A percentile compares a stretch with the other conserved stretches of the same genome.
phyloP scores from a whole-genome alignment of 345 rosid species.

The Diplotaxis tenuifolia region DNA sequence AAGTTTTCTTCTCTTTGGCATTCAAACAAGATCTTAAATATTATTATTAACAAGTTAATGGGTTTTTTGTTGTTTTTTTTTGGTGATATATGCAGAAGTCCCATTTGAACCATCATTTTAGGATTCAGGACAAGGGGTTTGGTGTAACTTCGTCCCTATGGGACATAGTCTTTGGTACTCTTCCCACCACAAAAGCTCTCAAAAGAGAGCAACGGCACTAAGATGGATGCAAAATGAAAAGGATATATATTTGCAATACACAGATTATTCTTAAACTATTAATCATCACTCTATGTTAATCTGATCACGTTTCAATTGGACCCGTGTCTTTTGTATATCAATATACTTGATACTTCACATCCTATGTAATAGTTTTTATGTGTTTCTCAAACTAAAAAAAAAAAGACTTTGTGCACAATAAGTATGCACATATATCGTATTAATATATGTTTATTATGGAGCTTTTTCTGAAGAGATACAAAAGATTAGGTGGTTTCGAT shows the following conservation, averaged over 20 bases:
- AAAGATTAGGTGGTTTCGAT: neutral
- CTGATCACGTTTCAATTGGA: neutral
- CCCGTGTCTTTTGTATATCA: conserved; percentile 29
- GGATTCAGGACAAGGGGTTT: conserved; percentile 78
- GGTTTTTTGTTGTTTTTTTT: neutral
- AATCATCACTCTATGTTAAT: conserved; percentile 8
- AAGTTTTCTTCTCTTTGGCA: neutral
- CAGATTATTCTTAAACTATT: neutral
- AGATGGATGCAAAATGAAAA: neutral
- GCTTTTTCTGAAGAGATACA: neutral
- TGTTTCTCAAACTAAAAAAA: neutral
- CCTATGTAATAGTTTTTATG: conserved; percentile 9
- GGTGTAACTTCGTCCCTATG: conserved; percentile 89
- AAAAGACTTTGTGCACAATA: neutral
- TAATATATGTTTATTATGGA: neutral
- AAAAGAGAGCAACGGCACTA: conserved; percentile 26
- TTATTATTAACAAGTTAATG: neutral
- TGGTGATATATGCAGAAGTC: conserved; percentile 57
- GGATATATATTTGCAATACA: neutral
- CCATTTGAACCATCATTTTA: conserved; percentile 93
- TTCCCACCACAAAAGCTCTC: conserved; percentile 51
- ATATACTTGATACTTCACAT: conserved; percentile 17
- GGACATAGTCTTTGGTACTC: conserved; percentile 86
- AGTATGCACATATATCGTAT: no score
- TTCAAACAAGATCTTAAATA: neutral